Percentiles rank a stretch among this genome's conserved stretches.
Conservation (phyloP, 148 eudicot genomes). For the Drosera capensis region DNA sequence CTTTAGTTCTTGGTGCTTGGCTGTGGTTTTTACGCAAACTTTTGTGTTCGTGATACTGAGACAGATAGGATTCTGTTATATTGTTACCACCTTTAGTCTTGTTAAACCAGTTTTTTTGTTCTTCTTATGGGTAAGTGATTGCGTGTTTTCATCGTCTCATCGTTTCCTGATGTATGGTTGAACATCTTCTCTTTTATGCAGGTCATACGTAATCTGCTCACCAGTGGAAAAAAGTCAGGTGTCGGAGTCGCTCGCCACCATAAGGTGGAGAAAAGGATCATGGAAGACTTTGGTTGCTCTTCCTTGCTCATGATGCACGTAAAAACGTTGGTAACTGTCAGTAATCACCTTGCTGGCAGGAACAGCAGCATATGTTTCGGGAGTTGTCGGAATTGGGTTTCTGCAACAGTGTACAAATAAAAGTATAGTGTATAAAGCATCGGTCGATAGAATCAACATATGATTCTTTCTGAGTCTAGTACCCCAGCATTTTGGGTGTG, state of each 20-base stretch:
- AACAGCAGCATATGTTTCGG: slow-evolving; percentile 36
- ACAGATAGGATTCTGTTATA: too few species aligned
- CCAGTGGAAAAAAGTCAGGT: slow-evolving; percentile 54
- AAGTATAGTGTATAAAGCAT: slow-evolving; percentile 27
- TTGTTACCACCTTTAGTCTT: too few species aligned
- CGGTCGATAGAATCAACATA: slow-evolving; percentile 60
- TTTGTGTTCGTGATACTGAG: too few species aligned
- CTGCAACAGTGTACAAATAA: slow-evolving; percentile 30
- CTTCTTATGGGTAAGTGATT: too few species aligned
- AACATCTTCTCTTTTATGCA: slow-evolving; percentile 16
- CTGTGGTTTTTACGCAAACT: too few species aligned
- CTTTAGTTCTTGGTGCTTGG: too few species aligned
- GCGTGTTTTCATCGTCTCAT: not conserved
- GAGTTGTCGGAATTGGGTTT: slow-evolving; percentile 52
- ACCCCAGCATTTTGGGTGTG: slow-evolving; percentile 53
- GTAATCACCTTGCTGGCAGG: slow-evolving; percentile 22
- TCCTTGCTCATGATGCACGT: slow-evolving; percentile 37
- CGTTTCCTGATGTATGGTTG: not conserved
- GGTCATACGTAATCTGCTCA: slow-evolving; percentile 66
- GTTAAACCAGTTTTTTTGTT: too few species aligned
- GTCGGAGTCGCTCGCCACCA: slow-evolving; percentile 43
- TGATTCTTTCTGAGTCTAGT: slow-evolving; percentile 46
- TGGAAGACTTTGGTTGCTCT: slow-evolving; percentile 40
- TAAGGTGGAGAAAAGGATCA: slow-evolving; percentile 27
- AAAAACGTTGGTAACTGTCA: slow-evolving; percentile 22